Evolutionary conservation across 2,329 filamentous ascomycete species (phyloP), one percentile per base, ranked within the genome.

Genomic region (Lachnellula suecica): DNA sequence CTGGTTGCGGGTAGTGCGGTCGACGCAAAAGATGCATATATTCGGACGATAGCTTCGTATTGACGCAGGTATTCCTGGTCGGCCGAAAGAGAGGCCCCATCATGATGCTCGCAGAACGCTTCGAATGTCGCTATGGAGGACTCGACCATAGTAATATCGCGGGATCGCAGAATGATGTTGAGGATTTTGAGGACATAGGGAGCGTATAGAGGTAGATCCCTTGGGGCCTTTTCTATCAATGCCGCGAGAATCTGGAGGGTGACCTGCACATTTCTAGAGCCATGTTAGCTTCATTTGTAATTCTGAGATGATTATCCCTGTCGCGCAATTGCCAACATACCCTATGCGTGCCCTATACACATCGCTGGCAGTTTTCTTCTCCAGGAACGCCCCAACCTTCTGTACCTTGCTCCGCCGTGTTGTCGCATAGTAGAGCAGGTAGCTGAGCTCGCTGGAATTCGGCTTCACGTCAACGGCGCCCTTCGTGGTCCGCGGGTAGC

Each of bases 371-470:
- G 91, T 94, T 76, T 93, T 91, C 78, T 93, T 95, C 75, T 97
- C 92, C 59, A 99, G 79, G 68, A 97, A 99, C 63, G 85, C 85
- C 70, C 91, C 91, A 61, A 99, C 92, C 74, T 99, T 99, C 67
- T 94, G 90, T 63, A 97, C 85, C 79, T 97, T 99, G 72, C 89
- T 93, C 60, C 91, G 86, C 55, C 93, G 89, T 63, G 92, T 96
- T 68, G 89, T 95, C 56, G 90, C 91, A 77, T 99, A 97, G 79
- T 96, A 97, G 49, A 97, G 84, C 59, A 99, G 83, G 70, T 97
- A 97, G 72, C 91, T 96, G 58, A 99, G 83, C 77, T 99, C 94
- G 74, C 91, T 96, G 61, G 91, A 91, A 73, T 97, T 97, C 41
- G 94, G 92, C 74, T 93, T 95, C 67, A 96, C 91, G 66, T 96